Evolutionary conservation across 1,284 basidiomycete genomes (phyloP).

Genomic region (Malassezia equina): DNA sequence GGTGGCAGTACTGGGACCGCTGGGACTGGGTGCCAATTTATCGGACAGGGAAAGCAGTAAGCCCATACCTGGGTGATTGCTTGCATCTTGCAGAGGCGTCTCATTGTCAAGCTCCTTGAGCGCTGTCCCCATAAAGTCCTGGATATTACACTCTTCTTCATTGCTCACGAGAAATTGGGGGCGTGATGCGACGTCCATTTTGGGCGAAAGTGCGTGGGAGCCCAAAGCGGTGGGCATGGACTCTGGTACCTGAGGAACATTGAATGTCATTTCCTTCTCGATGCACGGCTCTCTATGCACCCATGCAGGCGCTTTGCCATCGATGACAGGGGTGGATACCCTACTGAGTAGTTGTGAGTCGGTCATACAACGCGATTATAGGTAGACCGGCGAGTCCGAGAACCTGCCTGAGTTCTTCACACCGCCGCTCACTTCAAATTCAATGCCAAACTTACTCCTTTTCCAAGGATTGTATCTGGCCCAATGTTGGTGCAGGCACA

Average conservation of each 20-base stretch:
- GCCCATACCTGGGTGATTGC: constrained; percentile 9
- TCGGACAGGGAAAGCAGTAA: constrained; percentile 9
- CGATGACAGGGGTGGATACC: background rate
- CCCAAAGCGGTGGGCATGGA: background rate
- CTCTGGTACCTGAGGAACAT: background rate
- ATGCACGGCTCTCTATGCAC: background rate
- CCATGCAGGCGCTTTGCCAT: background rate
- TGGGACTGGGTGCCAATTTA: background rate
- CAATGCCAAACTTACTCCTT: background rate
- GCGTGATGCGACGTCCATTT: background rate
- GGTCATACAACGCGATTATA: background rate
- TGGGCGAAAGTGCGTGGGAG: background rate
- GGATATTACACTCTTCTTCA: background rate
- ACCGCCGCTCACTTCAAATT: background rate
- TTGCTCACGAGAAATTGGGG: background rate
- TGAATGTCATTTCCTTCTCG: background rate
- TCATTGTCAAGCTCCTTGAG: background rate
- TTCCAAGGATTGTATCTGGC: background rate
- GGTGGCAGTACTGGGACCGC: background rate
- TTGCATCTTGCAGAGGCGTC: background rate
- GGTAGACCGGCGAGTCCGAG: background rate
- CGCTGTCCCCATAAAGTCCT: background rate
- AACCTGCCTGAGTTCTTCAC: background rate
- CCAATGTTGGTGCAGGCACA: background rate
- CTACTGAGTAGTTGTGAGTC: background rate